Evolutionary conservation across 306 rosid species (phyloP).

Genomic region (Cajanus cajan): DNA sequence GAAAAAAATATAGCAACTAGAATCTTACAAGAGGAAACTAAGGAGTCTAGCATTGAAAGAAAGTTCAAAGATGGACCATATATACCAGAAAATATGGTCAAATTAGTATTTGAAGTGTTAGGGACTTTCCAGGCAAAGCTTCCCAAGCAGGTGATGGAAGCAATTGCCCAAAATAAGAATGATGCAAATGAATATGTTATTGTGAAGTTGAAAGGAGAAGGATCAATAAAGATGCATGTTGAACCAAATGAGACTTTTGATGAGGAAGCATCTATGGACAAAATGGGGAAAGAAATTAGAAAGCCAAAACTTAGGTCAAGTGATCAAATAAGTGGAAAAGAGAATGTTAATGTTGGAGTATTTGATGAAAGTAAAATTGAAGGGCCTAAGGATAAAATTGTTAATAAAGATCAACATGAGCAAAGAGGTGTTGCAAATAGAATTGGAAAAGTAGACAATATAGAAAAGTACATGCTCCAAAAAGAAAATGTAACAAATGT

Average conservation of each 20-base stretch:
- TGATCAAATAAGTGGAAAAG: not conserved
- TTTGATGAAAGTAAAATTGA: conserved; percentile 24
- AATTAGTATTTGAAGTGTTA: not conserved
- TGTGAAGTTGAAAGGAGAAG: conserved; percentile 10
- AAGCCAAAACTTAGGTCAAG: not conserved
- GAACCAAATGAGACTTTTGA: conserved; percentile 26
- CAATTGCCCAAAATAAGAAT: not conserved
- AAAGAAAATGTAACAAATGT: conserved; percentile 11
- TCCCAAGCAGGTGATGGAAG: conserved; percentile 1
- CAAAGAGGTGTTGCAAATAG: not conserved
- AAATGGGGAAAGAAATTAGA: conserved; percentile 10
- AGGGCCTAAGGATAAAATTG: not conserved
- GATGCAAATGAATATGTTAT: not conserved
- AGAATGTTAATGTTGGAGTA: not conserved
- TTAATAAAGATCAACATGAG: not conserved
- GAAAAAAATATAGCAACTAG: not conserved
- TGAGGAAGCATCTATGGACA: not conserved
- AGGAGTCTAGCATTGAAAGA: not conserved
- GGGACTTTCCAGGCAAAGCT: conserved; percentile 1
- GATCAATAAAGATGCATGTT: conserved; percentile 3
- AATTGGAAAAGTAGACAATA: not conserved
- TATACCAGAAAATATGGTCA: not conserved
- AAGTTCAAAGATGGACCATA: not conserved
- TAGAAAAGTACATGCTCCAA: not conserved
- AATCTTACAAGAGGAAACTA: conserved; percentile 1